Base-by-base conservation (phyloP, 2,329 filamentous ascomycete genomes). In the Bipolaris bicolor region DNA sequence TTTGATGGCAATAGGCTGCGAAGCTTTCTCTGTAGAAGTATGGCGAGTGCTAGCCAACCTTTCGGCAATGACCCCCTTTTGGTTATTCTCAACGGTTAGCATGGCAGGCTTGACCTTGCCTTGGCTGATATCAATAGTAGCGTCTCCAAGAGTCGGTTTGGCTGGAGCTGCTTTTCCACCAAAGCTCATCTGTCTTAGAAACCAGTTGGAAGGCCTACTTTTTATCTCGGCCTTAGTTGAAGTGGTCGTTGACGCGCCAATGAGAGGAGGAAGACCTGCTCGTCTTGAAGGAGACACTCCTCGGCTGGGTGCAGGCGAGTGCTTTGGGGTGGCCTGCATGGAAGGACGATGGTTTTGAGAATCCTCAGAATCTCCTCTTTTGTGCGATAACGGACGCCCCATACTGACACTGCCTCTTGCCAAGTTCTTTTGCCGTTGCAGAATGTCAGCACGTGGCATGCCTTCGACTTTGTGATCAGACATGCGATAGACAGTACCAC, bases 181-280 rank as follows among this genome's bases (percentile, higher is more conserved):
- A 51, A 77, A 77, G 57, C 76, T 78, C 24, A 78, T 76, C 33
- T 78, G 74, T 43, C 74, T 62, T 9, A 76, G 60, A 29, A 76
- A 74, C 74, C 74, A 76, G 22, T 71, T 68, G 3, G 66, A 65
- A 18, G 73, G 71, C 26, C 69, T 58, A 34, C 49, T 63, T 34
- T 63, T 67, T 4, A 45, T 46, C 7, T 69, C 67, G 6, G 55
- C 33, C 33, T 61, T 69, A 3, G 33, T 36, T 41, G 61, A 26
- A 7, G 60, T 15, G 2, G 58, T 31, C 5, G 52, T 41, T 16
- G 40, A 36, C 16, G 49, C 40, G 16, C 57, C 40, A 15, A 61
- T 41, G 13, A 60, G n/a, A 44, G 67, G 41, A 20, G 60, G 60
- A 7, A 70, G 54, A 11, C 63, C 64, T 31, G 53, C 56, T 52